Evolutionary conservation across 768 basidiomycete species (phyloP), one percentile per base, ranked within the genome.

Genomic region (Auriculariales sp.): DNA sequence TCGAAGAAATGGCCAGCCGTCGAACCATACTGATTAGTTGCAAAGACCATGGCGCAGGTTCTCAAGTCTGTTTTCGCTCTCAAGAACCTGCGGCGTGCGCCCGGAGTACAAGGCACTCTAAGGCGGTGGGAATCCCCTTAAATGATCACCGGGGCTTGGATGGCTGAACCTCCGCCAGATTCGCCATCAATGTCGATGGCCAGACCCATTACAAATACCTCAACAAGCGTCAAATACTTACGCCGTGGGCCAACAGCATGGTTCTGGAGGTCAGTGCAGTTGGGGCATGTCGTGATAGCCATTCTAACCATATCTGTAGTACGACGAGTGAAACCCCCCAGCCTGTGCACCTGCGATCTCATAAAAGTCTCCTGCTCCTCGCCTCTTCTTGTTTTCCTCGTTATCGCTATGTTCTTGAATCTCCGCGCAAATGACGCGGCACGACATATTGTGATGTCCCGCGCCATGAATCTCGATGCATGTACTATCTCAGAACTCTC

Each of bases 191-290:
- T 48, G 53, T 56, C 2, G 64, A 67, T 32, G 65, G 72, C 39
- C 75, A 70, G 4, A 71, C 77, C 22, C 65, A 65, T 7, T 71
- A 72, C 55, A 67, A 70, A 48, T 87, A 84, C 61, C 64, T 88
- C 52, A 71, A 75, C 50, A 57, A 59, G 1, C 61, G 67, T 1
- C 71, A 77, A 56, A 48, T 65, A 15, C 65, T 72, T 10, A 67
- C 67, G 3, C 76, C 81, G n/a, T 86, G 83, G 83, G 81, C 85
- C 0, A 74, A 72, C 5, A 75, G 77, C 2, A 65, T 88, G 71
- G 64, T 77, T 25, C 57, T 86, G 30, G 66, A 77, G 67, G n/a
- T n/a, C n/a, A n/a, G n/a, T n/a, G n/a, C n/a, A n/a, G n/a, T n/a
- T n/a, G n/a, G n/a, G n/a, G n/a, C n/a, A n/a, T n/a, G n/a, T n/a